phyloP scores from a whole-genome alignment of 495 filamentous ascomycete species.

The Lindgomyces ingoldianus region DNA sequence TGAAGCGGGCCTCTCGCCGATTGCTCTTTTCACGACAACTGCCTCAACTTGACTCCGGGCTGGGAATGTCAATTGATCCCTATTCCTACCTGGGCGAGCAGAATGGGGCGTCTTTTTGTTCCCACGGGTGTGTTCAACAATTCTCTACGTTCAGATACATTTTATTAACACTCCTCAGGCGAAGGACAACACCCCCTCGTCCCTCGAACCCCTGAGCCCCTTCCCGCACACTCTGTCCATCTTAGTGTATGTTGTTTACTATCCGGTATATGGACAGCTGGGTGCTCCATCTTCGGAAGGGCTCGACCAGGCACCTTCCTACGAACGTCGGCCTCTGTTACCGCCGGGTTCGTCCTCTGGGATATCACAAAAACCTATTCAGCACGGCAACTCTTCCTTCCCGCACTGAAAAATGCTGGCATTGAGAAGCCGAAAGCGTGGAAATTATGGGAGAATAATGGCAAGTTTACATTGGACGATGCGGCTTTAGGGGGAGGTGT shows the following conservation, averaged over 20 bases:
- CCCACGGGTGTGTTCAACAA: not conserved
- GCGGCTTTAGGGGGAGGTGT: not conserved
- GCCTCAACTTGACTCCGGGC: no score
- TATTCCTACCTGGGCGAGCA: no score
- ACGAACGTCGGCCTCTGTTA: not conserved
- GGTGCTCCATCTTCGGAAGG: not conserved
- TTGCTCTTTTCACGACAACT: no score
- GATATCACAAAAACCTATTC: not conserved
- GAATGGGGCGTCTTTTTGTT: not conserved
- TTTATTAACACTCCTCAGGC: not conserved
- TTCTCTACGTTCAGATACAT: not conserved
- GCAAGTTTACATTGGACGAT: not conserved
- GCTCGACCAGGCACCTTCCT: not conserved
- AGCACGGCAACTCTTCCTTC: not conserved
- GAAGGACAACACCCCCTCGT: not conserved
- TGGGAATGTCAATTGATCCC: no score
- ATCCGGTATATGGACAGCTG: not conserved
- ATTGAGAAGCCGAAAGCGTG: not conserved
- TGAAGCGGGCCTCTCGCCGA: no score
- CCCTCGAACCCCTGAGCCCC: not conserved
- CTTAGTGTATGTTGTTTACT: not conserved
- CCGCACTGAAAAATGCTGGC: not conserved
- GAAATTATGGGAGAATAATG: not conserved
- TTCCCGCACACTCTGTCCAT: not conserved
- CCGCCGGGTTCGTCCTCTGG: not conserved